Evolutionary conservation across 345 rosid genomes (phyloP), one percentile per base, ranked within the genome.

Genomic region (sweet orange (Citrus sinensis)): DNA sequence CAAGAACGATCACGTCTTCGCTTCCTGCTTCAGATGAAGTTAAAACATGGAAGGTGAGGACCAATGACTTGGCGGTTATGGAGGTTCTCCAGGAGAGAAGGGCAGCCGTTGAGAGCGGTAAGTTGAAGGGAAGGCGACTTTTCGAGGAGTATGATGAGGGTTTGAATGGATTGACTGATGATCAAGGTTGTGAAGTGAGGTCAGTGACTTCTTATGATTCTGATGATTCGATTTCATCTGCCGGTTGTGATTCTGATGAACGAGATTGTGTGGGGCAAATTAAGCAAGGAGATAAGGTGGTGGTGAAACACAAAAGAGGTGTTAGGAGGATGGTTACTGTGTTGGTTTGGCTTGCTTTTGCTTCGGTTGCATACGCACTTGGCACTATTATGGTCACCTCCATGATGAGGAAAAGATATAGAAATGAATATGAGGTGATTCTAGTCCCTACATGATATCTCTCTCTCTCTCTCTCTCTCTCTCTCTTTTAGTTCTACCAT

Each of bases 1-100:
- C 94, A 1, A 83, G 87, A 77, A 70, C 27, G 55, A 89, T 87
- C 49, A 88, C 83, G 92, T 75, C 83, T 73, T 83, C 88, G 1
- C 90, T 92, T 51, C 59, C 74, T 34, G 77, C 76, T 1, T 49
- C 39, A 5, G 76, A 34, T 20, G 82, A 75, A 16, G 80, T 77
- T 24, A 81, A 20, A 8, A 74, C 55, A 9, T 86, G 92, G 89
- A 86, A 78, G 75, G 80, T 82, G 59, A 86, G 85, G 78, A 79
- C 66, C 84, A 84, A 85, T 32, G 88, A 82, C 37, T 67, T 82
- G 76, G 85, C 85, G 0, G 82, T 80, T 2, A 75, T 61, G 14
- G 89, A 86, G 80, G 81, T 85, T 1, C 55, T 85, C 13, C 67
- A 55, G 19, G 90, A 89, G 67, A 79, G 92, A 78, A 83, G 71